Evolutionary conservation across 345 rosid species (phyloP), one percentile per base, ranked within the genome.

Genomic region (Ceriops decandra): DNA sequence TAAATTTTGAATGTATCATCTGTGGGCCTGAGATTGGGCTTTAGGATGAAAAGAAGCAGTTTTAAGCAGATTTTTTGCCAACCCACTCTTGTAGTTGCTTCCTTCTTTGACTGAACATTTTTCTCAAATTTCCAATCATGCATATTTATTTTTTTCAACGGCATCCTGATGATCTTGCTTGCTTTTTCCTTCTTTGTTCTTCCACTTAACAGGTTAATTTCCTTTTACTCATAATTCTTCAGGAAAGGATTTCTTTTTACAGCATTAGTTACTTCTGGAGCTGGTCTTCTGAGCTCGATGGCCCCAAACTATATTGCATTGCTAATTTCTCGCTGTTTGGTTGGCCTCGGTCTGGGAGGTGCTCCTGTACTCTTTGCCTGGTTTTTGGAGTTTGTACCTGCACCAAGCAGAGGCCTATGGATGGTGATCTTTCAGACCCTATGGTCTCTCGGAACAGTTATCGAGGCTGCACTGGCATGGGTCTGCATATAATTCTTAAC

Each of bases 331-430:
- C 90, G 97, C 26, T 82, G 85, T 75, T 82, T 91, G 47, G 96
- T 91, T 72, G 97, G 97, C 75, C 82, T 91, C 52, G 97, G 97
- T 30, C 68, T 91, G 71, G 97, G 96, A 72, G 97, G 97, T 46
- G 97, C 90, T 30, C 97, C 87, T 71, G 97, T 91, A 57, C 93
- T 91, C 52, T 83, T 73, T 21, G 80, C 97, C 11, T 91, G 97
- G 97, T 89, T 80, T 84, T 77, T 91, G 60, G 97, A 91, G 77
- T 91, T 91, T 72, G 82, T 91, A 59, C 97, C 96, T 60, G 88
- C 97, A 47, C 90, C 97, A 46, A 86, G 74, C 78, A 77, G 96
- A 80, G 97, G 96, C 68, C 73, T 84, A 61, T 91, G 96, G 97
- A 91, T 89, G 97, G 93, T 89, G 68, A 70, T 89, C 77, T 91